phyloP scores from a whole-genome alignment of 108 stramenopile genomes.

The Skeletonema tropicum region DNA sequence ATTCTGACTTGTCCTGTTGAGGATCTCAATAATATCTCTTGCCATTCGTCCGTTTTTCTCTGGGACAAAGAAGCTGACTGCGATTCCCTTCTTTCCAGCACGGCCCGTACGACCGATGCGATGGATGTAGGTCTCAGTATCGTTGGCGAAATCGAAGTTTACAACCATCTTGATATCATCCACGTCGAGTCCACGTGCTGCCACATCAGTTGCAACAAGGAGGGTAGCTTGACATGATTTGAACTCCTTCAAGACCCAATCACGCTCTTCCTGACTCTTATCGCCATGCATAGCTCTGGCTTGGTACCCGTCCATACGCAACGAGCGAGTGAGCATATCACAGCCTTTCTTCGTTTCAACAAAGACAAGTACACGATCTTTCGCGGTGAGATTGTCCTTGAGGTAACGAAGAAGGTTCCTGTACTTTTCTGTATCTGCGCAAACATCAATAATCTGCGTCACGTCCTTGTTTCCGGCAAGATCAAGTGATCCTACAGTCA shows the following conservation, averaged over 20 bases:
- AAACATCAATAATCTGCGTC: conserved; percentile 93
- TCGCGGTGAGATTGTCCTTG: conserved; percentile 76
- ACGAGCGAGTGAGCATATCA: conserved; percentile 91
- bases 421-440: conserved; percentile 94
- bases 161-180: conserved; percentile 96
- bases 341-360: conserved; percentile 98
- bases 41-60: conserved; percentile 93
- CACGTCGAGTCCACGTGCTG: conserved; percentile 97
- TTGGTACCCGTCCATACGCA: conserved; percentile 91
- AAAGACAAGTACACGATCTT: conserved; percentile 94
- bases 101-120: conserved; percentile 99
- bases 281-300: conserved; percentile 98
- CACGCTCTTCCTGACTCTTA: conserved; percentile 98
- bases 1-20: conserved; percentile 73
- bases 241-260: conserved; percentile 96
- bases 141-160: conserved; percentile 92
- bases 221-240: conserved; percentile 83
- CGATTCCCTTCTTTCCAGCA: conserved; percentile 96
- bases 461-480: conserved; percentile 97
- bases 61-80: conserved; percentile 94
- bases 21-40: conserved; percentile 80
- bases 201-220: conserved; percentile 98
- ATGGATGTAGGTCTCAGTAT: conserved; percentile 86
- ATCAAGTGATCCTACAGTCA: conserved; percentile 98
- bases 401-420: conserved; percentile 76